Base-by-base conservation (phyloP, 2,329 filamentous ascomycete genomes). In the Phoma sp. region DNA sequence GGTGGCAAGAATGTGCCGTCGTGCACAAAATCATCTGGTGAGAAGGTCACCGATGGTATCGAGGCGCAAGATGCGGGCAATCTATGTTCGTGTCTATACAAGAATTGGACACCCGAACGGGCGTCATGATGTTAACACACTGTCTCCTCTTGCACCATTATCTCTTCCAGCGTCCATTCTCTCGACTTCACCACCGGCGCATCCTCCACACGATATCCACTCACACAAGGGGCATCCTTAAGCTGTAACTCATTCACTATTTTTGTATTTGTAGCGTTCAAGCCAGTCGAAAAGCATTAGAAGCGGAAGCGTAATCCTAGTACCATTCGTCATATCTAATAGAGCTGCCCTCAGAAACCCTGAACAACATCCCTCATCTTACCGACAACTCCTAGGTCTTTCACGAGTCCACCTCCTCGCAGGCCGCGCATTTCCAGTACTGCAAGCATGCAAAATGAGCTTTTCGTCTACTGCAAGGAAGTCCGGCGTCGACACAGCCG, bases 1-100 rank as follows among this genome's bases (percentile, higher is more conserved):
- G 78, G 81, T 9, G 82, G 80, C 2, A 33, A 74, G 2, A 78
- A 78, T 6, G 77, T 82, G 3, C 87, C 86, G 1, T 77, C 79
- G 19, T 90, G 88, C 70, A 79, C 78, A 60, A 75, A 75, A 53
- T 74, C 68, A 25, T 64, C 63, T 2, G 78, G 76, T 10, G 65
- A 74, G 8, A 58, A 68, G 43, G 67, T 80, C 22, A 67, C 64
- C n/a, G 63, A 66, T 7, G 73, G 65, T 3, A 57, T 80, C 8
- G 58, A 65, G 13, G 58, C 76, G 5, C 70, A 77, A 62, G 69
- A 75, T 27, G 63, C 62, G 12, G 62, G 63, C 4, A 67, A 65
- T 2, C 58, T 77, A 36, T 83, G 81, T 65, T 72, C 72, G 8
- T 83, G 81, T 67, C 63, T 78, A 44, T 83, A 83, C 64, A 74